Base-by-base conservation (phyloP, 345 rosid species). In the Psidium guajava region DNA sequence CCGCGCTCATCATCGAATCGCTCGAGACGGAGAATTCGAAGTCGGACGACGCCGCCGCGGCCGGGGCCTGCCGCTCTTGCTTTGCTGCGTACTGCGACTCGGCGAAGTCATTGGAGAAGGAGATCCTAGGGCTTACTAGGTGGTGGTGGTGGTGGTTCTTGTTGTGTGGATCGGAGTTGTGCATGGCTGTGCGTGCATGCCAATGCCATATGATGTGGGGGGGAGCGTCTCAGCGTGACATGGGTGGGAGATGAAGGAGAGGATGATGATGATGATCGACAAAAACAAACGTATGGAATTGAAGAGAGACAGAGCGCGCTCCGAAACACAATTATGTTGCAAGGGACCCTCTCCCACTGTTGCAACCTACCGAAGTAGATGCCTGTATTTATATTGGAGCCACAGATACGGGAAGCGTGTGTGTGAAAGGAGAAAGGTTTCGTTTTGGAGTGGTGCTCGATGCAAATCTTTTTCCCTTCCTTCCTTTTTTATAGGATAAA, bases 1-100 rank as follows among this genome's bases (percentile, higher is more conserved):
- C 99, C 24, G 99, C 98, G 81, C 95, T 95, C 98, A 97, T 94
- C 98, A 95, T 97, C 80, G 95, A 92, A 89, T 91, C 86, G 90
- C 90, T 92, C 0, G 95, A 85, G 25, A 97, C 99, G 0, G 96
- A 95, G 88, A 97, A 97, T 89, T 97, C 99, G 58, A 97, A 97
- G 88, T 97, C 98, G 21, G 94, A 89, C 73, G 98, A 93, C 44
- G 86, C 50, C 2, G 50, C 89, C 27, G 90, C 98, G 44, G 86
- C 89, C 32, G 90, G 89, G 32, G 92, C 89, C 55, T 51, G 86
- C 88, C 55, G 86, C 9, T 25, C 54, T 49, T 54, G 58, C 59
- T 27, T 85, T 83, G 64, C 87, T 85, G 57, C 50, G 13, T 85
- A 88, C 24, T 87, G 88, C 42, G 93, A 83, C 86, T 91, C 93